Conservation (phyloP, 2,329 filamentous ascomycete species). For the Dactylellina sp. region DNA sequence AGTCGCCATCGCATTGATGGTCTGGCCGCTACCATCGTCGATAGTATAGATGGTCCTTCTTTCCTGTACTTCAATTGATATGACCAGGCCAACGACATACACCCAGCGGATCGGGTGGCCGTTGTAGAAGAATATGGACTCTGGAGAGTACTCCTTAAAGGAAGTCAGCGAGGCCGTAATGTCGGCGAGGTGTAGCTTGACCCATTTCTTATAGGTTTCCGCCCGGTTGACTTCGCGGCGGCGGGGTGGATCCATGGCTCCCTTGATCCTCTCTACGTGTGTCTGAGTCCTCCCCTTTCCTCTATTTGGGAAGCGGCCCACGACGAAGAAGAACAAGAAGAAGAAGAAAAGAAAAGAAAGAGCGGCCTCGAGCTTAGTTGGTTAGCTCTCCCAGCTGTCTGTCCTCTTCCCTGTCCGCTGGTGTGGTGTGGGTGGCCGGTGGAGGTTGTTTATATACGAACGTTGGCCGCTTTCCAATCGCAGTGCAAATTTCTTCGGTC, state of each 20-base stretch:
- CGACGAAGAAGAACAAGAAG: background rate
- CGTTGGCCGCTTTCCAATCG: conserved; percentile 23
- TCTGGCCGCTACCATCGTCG: conserved; percentile 54
- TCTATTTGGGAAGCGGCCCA: background rate
- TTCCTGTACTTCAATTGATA: conserved; percentile 32
- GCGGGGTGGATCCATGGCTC: conserved; percentile 41
- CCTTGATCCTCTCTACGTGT: background rate
- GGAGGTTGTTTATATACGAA: conserved; percentile 21
- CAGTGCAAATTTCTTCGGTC: conserved; percentile 54
- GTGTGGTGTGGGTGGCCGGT: background rate
- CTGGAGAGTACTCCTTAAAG: conserved; percentile 27
- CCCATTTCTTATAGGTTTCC: conserved; percentile 47
- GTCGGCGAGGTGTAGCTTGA: conserved; percentile 46
- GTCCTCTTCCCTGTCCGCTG: background rate
- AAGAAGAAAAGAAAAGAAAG: conserved; percentile 13
- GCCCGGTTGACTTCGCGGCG: conserved; percentile 48
- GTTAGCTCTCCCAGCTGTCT: background rate
- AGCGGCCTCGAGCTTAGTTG: background rate
- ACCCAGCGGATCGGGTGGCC: conserved; percentile 50
- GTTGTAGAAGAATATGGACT: conserved; percentile 45
- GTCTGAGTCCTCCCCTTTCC: background rate
- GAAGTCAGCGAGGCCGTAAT: conserved; percentile 37
- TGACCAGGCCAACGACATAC: conserved; percentile 34
- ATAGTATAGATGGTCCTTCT: conserved; percentile 34
- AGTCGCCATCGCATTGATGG: conserved; percentile 33